Evolutionary conservation across 2,329 filamentous ascomycete genomes (phyloP), one percentile per base, ranked within the genome.

Genomic region (Monascus ruber): DNA sequence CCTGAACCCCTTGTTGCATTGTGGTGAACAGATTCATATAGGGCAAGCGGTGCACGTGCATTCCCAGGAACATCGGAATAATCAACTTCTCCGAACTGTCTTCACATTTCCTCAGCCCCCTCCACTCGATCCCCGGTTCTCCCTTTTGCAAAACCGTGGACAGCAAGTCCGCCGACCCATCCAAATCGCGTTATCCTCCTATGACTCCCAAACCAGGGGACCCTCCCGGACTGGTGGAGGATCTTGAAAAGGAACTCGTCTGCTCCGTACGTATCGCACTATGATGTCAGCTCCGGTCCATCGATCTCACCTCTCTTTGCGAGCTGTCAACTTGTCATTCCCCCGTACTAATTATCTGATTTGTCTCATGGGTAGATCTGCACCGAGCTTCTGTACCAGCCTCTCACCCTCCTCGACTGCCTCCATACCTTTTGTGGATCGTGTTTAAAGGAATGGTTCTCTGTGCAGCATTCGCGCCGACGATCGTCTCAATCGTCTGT

Each of bases 361-460:
- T 9, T 5, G 33, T 17, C 2, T 25, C 17, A 7, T 6, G 24
- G 5, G 17, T 51, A 95, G 88, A 98, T 98, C 55, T 98, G 91
- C 71, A 94, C 89, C 52, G 91, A 96, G 63, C 76, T 94, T 48
- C 79, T 94, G 46, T 93, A 86, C 65, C 85, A 93, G 61, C 87
- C 88, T 28, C 74, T 94, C 47, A 94, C 87, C 26, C 78, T 94
- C 36, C 83, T 94, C 61, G 85, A 94, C 69, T 94, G 87, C 59
- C 76, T 94, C 34, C 87, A 94, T 65, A 95, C 89, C 34, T 98
- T 93, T 64, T 98, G 91, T 69, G 91, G 88, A 47, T 83, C 85
- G 31, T 98, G 91, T 58, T 64, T 96, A 42, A 94, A 94, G 62
- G 86, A 94, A 68, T 98, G 91, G 91, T 98, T 96, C 59, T 69